phyloP scores from a whole-genome alignment of 2,329 filamentous ascomycete genomes.

The Madurella mycetomatis region DNA sequence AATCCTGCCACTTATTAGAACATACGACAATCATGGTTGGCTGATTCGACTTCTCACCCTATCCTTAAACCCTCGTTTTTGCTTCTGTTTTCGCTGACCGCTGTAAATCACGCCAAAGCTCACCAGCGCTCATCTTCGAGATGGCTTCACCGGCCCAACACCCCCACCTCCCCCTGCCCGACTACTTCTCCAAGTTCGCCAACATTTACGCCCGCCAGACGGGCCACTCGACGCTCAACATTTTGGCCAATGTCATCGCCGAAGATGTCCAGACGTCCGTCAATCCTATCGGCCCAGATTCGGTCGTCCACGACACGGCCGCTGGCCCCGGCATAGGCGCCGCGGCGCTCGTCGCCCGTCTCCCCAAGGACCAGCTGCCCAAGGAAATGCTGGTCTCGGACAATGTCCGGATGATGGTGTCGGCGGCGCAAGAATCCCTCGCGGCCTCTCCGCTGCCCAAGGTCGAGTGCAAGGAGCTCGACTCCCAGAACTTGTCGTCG shows the following conservation, averaged over 20 bases:
- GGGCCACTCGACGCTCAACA: conserved; percentile 27
- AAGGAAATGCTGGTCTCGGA: conserved; percentile 22
- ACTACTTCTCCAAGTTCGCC: conserved; percentile 28
- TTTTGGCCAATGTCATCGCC: conserved; percentile 22
- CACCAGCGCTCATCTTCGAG: neutral
- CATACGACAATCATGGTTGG: too few species aligned
- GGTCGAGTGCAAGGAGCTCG: conserved; percentile 10
- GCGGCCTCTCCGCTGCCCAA: neutral
- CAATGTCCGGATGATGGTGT: conserved; percentile 22
- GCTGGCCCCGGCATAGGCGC: conserved; percentile 32
- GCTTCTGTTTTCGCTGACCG: too few species aligned
- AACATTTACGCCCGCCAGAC: conserved; percentile 28
- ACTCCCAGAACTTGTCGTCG: conserved; percentile 24
- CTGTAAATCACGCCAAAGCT: neutral
- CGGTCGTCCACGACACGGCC: conserved; percentile 32
- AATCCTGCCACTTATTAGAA: too few species aligned
- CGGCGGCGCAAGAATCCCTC: neutral
- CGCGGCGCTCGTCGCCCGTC: conserved; percentile 21
- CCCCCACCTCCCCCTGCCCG: conserved; percentile 3
- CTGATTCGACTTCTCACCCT: too few species aligned
- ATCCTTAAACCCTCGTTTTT: too few species aligned
- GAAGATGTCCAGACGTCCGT: neutral
- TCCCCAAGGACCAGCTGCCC: conserved; percentile 3
- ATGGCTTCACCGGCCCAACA: neutral
- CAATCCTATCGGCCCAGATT: conserved; percentile 23